Percentiles rank a stretch among this genome's conserved stretches.
Evolutionary conservation across 2,329 filamentous ascomycete species (phyloP).

Genomic region (Dryadomyces quercus-mongolicae): DNA sequence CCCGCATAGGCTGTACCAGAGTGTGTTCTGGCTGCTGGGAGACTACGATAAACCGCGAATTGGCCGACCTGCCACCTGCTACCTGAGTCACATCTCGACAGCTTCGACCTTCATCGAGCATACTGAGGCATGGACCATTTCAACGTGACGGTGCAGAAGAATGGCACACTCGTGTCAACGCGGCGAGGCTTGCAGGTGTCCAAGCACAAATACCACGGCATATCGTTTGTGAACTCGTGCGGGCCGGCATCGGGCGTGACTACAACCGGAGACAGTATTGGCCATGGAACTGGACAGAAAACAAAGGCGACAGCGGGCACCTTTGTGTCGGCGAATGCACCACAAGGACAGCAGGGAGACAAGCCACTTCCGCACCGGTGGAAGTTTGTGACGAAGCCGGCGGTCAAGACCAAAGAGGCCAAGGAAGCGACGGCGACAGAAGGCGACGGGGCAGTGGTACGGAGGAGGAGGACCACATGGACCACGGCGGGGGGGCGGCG

Average conservation of each 20-base stretch:
- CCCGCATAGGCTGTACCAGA: too few species aligned
- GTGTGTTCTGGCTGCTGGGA: too few species aligned
- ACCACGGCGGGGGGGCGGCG: neutral
- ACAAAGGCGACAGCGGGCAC: constrained; percentile 7
- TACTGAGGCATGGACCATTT: constrained; percentile 23
- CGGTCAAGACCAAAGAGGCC: neutral
- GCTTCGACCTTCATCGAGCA: too few species aligned
- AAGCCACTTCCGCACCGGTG: constrained; percentile 13
- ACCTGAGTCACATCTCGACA: too few species aligned
- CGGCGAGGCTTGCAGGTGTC: constrained; percentile 26
- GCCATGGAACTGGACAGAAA: neutral
- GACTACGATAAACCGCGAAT: too few species aligned
- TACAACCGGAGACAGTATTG: neutral
- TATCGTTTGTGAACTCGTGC: constrained; percentile 25
- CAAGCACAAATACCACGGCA: constrained; percentile 26
- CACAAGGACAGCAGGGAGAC: neutral
- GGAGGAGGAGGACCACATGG: neutral
- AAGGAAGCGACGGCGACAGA: neutral
- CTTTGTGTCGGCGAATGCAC: constrained; percentile 5
- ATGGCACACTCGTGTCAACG: constrained; percentile 24
- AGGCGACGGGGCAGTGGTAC: neutral
- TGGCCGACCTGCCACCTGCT: too few species aligned
- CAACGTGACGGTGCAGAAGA: constrained; percentile 23
- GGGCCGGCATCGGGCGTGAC: constrained; percentile 8
- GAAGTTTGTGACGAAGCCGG: constrained; percentile 16